phyloP scores from a whole-genome alignment of 352 stramenopile species.

The Globisporangium uncinulatum region DNA sequence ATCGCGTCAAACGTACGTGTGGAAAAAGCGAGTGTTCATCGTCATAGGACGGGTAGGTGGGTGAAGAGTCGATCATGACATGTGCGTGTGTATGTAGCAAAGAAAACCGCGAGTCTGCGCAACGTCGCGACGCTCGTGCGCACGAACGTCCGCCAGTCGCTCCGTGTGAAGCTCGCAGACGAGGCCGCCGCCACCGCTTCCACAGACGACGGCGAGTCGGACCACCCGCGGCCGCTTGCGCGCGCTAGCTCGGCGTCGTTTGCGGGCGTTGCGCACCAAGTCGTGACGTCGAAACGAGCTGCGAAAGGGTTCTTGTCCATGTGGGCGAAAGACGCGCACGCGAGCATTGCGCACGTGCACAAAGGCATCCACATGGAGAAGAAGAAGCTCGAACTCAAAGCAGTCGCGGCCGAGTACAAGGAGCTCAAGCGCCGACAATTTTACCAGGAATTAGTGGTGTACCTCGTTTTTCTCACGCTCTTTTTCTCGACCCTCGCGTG shows the following conservation, averaged over 20 bases:
- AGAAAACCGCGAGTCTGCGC: constrained; percentile 37
- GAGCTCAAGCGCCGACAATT: constrained; percentile 85
- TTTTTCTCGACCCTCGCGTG: constrained; percentile 77
- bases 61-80: too few relatives aligned
- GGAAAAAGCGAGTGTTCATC: too few relatives aligned
- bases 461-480: constrained; percentile 68
- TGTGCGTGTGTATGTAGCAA: constrained; percentile 11
- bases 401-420: constrained; percentile 78
- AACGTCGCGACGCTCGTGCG: constrained; percentile 62
- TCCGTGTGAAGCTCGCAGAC: constrained; percentile 7
- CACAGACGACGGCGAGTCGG: neutral
- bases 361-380: constrained; percentile 88
- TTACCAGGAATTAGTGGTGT: constrained; percentile 86
- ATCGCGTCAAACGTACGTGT: constrained; percentile 5
- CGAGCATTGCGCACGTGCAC: constrained; percentile 48
- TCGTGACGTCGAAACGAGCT: constrained; percentile 66
- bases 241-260: constrained; percentile 34
- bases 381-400: constrained; percentile 80
- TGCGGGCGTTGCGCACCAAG: constrained; percentile 65
- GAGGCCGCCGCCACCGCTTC: constrained; percentile 3
- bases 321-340: constrained; percentile 50
- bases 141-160: constrained; percentile 47
- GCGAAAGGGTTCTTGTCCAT: constrained; percentile 69
- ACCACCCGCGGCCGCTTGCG: constrained; percentile 12
- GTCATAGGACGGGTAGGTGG: neutral